Conservation (phyloP, 495 filamentous ascomycete species). For the Neurospora terricola region DNA sequence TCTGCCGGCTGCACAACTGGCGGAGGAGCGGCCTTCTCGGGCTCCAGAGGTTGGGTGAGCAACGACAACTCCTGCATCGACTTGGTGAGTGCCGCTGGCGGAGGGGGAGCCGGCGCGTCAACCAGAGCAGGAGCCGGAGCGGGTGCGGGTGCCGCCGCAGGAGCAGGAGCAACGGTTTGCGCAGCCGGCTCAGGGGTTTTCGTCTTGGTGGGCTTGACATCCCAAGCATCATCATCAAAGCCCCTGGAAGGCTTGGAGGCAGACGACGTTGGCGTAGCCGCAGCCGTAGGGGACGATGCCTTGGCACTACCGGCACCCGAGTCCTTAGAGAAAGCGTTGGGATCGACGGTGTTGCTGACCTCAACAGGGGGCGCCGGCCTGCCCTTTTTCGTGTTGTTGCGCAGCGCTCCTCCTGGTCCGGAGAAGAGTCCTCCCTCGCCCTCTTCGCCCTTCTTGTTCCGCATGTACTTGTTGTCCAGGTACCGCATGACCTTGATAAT, state of each 20-base stretch:
- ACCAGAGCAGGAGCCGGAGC: conserved; percentile 28
- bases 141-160: too few relatives aligned
- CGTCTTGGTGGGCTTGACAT: conserved; percentile 82
- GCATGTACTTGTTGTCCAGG: conserved; percentile 70
- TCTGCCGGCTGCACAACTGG: conserved; percentile 27
- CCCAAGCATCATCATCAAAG: conserved; percentile 98
- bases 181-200: conserved; percentile 25
- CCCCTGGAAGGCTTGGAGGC: conserved; percentile 48
- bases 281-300: conserved; percentile 36
- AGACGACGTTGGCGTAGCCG: conserved; percentile 26
- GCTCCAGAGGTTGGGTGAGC: conserved; percentile 65
- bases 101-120: conserved; percentile 12
- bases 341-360: conserved; percentile 76
- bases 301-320: conserved; percentile 26
- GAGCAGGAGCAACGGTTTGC: conserved; percentile 18
- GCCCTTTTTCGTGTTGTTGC: conserved; percentile 93
- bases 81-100: conserved; percentile 44
- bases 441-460: conserved; percentile 59
- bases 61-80: conserved; percentile 73
- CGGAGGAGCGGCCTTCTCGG: conserved; percentile 51
- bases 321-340: conserved; percentile 65
- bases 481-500: conserved; percentile 89
- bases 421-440: conserved; percentile 73
- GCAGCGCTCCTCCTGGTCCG: conserved; percentile 75
- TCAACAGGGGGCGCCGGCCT: conserved; percentile 76